phyloP scores from a whole-genome alignment of 1,284 basidiomycete species.

The Pascua sp. region DNA sequence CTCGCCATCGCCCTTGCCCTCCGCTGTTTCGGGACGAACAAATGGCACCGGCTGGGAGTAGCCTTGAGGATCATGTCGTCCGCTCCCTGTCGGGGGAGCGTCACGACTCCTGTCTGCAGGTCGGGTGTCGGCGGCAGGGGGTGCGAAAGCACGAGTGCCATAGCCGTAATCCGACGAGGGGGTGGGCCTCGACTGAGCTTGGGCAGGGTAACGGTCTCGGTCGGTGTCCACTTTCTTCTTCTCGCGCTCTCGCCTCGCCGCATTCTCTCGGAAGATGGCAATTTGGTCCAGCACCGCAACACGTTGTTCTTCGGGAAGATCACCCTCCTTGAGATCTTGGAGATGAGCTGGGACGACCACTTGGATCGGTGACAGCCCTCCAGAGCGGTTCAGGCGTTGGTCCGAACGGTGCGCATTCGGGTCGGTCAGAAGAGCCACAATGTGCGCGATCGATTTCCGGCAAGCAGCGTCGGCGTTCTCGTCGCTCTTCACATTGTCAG shows the following conservation, averaged over 20 bases:
- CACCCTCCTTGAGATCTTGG: slow-evolving; percentile 89
- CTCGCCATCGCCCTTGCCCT: slow-evolving; percentile 45
- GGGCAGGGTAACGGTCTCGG: slow-evolving; percentile 29
- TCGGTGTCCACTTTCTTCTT: slow-evolving; percentile 66
- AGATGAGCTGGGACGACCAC: slow-evolving; percentile 84
- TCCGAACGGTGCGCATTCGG: slow-evolving; percentile 36
- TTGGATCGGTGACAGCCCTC: slow-evolving; percentile 49
- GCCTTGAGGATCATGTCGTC: slow-evolving; percentile 58
- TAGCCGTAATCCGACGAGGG: slow-evolving; percentile 30
- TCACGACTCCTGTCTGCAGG: not conserved
- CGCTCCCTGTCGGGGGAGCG: not conserved
- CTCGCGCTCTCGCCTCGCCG: slow-evolving; percentile 78
- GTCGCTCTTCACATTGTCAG: slow-evolving; percentile 36
- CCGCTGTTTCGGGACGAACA: slow-evolving; percentile 62
- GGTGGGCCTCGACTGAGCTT: not conserved
- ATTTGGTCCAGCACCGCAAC: slow-evolving; percentile 92
- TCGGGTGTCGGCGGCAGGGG: not conserved
- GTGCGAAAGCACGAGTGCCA: slow-evolving; percentile 20
- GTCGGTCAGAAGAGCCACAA: slow-evolving; percentile 44
- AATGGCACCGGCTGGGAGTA: slow-evolving; percentile 75
- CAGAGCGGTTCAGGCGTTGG: slow-evolving; percentile 23
- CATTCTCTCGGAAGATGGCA: slow-evolving; percentile 82
- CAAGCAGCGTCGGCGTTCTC: slow-evolving; percentile 44
- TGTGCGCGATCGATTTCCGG: slow-evolving; percentile 42
- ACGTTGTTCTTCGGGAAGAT: slow-evolving; percentile 91